Percentiles rank a stretch among this genome's conserved stretches.
phyloP scores from a whole-genome alignment of 108 stramenopile genomes.

The Parmales sp. region DNA sequence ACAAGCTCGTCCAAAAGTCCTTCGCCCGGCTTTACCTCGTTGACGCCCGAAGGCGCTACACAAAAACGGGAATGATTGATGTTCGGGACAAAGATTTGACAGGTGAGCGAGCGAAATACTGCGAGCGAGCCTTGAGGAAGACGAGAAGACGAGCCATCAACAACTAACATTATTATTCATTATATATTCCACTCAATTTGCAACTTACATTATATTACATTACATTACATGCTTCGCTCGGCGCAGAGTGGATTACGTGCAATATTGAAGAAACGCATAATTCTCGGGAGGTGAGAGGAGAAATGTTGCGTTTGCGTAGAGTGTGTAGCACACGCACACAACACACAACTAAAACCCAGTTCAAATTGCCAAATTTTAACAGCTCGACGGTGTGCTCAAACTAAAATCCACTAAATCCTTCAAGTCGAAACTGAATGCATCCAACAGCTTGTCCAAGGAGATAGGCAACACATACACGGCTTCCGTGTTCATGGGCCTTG shows the following conservation, averaged over 20 bases:
- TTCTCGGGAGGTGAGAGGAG: not conserved
- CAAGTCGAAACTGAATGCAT: constrained; percentile 41
- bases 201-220: too few relatives aligned
- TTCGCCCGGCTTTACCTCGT: constrained; percentile 73
- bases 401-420: constrained; percentile 42
- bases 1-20: constrained; percentile 93
- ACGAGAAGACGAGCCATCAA: too few relatives aligned
- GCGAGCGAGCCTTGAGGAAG: too few relatives aligned
- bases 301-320: too few relatives aligned
- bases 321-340: too few relatives aligned
- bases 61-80: not conserved
- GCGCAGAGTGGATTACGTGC: too few relatives aligned
- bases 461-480: constrained; percentile 98
- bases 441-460: constrained; percentile 58
- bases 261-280: too few relatives aligned
- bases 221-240: too few relatives aligned
- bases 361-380: too few relatives aligned
- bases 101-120: too few relatives aligned
- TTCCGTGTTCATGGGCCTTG: constrained; percentile 79
- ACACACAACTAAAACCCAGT: not conserved
- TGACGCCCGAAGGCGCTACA: constrained; percentile 58
- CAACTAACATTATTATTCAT: too few relatives aligned
- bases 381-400: constrained; percentile 51
- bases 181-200: too few relatives aligned
- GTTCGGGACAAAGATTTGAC: not conserved